phyloP scores from a whole-genome alignment of 805 yeast genomes.

The Cyberlindnera amylophila region DNA sequence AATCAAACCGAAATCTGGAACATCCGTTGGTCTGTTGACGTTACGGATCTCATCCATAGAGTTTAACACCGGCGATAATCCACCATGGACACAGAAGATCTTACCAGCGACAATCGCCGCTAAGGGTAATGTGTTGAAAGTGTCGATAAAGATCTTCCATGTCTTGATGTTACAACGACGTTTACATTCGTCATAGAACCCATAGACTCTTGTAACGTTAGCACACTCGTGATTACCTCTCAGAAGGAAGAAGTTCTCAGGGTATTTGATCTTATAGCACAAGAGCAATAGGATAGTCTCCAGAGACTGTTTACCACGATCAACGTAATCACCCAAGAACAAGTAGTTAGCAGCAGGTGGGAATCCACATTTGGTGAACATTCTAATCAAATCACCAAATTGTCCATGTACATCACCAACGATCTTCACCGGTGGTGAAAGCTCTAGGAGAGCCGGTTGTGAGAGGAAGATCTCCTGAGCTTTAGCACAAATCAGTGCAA shows the following conservation, averaged over 20 bases:
- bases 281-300: slow-evolving; percentile 78
- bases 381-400: slow-evolving; percentile 79
- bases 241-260: slow-evolving; percentile 79
- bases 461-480: slow-evolving; percentile 87
- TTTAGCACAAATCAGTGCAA: slow-evolving; percentile 76
- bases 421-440: slow-evolving; percentile 83
- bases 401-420: slow-evolving; percentile 95
- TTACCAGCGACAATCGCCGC: slow-evolving; percentile 91
- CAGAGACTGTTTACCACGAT: slow-evolving; percentile 88
- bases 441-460: slow-evolving; percentile 86
- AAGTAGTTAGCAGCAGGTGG: slow-evolving; percentile 69
- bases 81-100: slow-evolving; percentile 95
- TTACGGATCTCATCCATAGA: slow-evolving; percentile 74
- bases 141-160: slow-evolving; percentile 93
- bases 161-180: slow-evolving; percentile 87
- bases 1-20: slow-evolving; percentile 98
- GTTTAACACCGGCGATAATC: slow-evolving; percentile 79
- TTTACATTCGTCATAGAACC: slow-evolving; percentile 92
- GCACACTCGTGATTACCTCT: slow-evolving; percentile 95
- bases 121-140: slow-evolving; percentile 85
- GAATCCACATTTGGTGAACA: slow-evolving; percentile 83
- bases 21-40: slow-evolving; percentile 91
- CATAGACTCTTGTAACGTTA: slow-evolving; percentile 92
- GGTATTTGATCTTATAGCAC: slow-evolving; percentile 81
- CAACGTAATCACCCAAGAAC: slow-evolving; percentile 88